phyloP scores from a whole-genome alignment of 225 moss, liverwort and hornwort genomes.

The Neckera pumila region DNA sequence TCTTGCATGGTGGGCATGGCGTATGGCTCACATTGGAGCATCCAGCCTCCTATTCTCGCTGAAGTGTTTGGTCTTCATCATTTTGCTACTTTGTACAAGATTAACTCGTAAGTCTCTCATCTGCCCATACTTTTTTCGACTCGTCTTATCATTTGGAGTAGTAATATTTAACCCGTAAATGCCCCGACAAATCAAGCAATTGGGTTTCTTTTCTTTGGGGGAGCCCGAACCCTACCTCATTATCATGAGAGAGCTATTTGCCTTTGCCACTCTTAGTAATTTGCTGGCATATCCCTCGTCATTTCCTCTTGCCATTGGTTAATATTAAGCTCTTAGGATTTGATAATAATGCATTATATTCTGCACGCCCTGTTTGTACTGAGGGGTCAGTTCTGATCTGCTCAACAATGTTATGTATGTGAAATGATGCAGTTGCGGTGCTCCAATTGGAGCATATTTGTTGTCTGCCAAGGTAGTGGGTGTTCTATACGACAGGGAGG shows the following conservation, averaged over 20 bases:
- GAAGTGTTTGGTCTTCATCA: slow-evolving; percentile 53
- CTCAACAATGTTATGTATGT: not conserved
- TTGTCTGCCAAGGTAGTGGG: slow-evolving; percentile 37
- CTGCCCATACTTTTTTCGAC: not conserved
- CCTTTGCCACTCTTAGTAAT: not conserved
- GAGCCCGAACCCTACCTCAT: not conserved
- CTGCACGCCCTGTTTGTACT: not conserved
- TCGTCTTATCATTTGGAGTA: not conserved
- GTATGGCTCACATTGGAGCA: slow-evolving; percentile 51
- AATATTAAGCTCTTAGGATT: not conserved
- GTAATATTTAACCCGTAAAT: not conserved
- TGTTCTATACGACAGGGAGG: slow-evolving; percentile 26
- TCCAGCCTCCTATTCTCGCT: slow-evolving; percentile 44
- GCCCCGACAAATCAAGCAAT: not conserved
- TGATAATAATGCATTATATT: not conserved
- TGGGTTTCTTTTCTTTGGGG: not conserved
- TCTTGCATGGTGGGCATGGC: slow-evolving; percentile 52
- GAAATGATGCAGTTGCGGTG: slow-evolving; percentile 8
- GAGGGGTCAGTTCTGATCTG: not conserved
- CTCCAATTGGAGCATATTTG: slow-evolving; percentile 26
- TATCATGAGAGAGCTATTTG: not conserved
- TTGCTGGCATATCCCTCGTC: not conserved
- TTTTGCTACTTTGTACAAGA: slow-evolving; percentile 44
- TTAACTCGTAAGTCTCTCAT: slow-evolving; percentile 22
- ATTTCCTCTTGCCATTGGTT: not conserved